phyloP scores from a whole-genome alignment of 352 stramenopile genomes.

The Thalassiosira hispida region DNA sequence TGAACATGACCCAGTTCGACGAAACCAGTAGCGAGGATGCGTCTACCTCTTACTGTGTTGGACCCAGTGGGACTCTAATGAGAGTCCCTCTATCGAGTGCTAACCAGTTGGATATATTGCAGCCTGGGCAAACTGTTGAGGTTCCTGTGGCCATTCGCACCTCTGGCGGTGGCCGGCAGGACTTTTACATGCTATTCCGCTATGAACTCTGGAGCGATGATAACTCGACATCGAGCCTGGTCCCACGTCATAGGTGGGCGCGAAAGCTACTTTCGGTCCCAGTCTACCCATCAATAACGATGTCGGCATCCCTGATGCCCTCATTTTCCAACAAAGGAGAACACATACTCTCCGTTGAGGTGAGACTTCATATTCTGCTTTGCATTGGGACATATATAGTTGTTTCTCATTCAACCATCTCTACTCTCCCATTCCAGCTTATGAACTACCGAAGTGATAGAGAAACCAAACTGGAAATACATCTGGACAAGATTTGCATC shows the following conservation, averaged over 20 bases:
- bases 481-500: conserved; percentile 72
- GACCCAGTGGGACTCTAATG: conserved; percentile 81
- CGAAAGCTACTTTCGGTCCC: conserved; percentile 76
- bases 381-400: background rate
- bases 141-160: conserved; percentile 78
- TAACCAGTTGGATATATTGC: conserved; percentile 44
- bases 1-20: conserved; percentile 54
- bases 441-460: conserved; percentile 80
- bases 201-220: conserved; percentile 66
- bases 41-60: conserved; percentile 68
- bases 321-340: conserved; percentile 67
- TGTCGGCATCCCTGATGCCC: conserved; percentile 67
- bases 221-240: conserved; percentile 7
- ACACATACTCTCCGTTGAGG: conserved; percentile 79
- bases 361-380: conserved; percentile 33
- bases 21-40: conserved; percentile 31
- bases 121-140: conserved; percentile 74
- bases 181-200: conserved; percentile 83
- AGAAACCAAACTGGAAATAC: conserved; percentile 64
- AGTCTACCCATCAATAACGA: conserved; percentile 74
- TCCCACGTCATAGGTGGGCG: conserved; percentile 64
- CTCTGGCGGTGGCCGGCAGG: conserved; percentile 67
- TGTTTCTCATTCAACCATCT: conserved; percentile 2
- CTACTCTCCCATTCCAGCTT: conserved; percentile 32
- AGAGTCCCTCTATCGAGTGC: conserved; percentile 46